These are phyloP conservation scores for Botryobasidium botryosum DNA, from an alignment of 768 basidiomycete genomes.

Conservation along the genomic window DNA sequence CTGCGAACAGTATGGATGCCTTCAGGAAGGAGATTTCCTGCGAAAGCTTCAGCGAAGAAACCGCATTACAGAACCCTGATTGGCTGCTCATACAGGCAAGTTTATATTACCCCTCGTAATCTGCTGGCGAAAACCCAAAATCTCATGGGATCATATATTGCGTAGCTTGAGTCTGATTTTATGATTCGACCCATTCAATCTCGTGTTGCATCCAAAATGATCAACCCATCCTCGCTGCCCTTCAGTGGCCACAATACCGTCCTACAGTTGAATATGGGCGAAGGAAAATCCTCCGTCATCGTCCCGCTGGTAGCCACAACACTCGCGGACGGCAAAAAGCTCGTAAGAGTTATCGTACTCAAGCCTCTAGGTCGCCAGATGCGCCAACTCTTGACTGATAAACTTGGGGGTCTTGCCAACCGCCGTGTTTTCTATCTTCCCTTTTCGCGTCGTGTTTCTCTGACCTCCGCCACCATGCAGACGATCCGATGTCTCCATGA, in stretches of 20 bases:
- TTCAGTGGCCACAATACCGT: slow-evolving; percentile 24
- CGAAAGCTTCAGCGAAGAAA: slow-evolving; percentile 13
- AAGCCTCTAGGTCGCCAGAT: slow-evolving; percentile 31
- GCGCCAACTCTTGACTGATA: slow-evolving; percentile 30
- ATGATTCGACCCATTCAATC: slow-evolving; percentile 28
- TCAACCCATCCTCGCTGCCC: slow-evolving; percentile 22
- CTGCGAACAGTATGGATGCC: slow-evolving; percentile 15
- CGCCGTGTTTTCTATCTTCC: slow-evolving; percentile 31
- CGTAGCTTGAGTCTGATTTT: slow-evolving; percentile 31
- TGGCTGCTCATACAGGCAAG: slow-evolving; percentile 30
- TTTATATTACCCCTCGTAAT: too few relatives aligned
- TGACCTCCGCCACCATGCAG: slow-evolving; percentile 21
- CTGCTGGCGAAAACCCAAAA: too few relatives aligned
- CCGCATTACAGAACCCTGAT: slow-evolving; percentile 21
- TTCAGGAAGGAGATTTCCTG: slow-evolving; percentile 19
- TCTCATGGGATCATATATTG: too few relatives aligned
- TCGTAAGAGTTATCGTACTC: slow-evolving; percentile 33
- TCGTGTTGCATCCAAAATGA: slow-evolving; percentile 31
- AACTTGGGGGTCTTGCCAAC: slow-evolving; percentile 25
- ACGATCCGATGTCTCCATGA: slow-evolving; percentile 21
- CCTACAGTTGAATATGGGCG: slow-evolving; percentile 41
- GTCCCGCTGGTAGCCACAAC: slow-evolving; percentile 27
- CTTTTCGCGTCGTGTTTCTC: slow-evolving; percentile 25
- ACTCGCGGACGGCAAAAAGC: slow-evolving; percentile 27
- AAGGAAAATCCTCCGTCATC: slow-evolving; percentile 38